These are phyloP conservation scores for Hypoxylon crocopeplum DNA, from an alignment of 495 filamentous ascomycete species.

Conservation along the genomic window DNA sequence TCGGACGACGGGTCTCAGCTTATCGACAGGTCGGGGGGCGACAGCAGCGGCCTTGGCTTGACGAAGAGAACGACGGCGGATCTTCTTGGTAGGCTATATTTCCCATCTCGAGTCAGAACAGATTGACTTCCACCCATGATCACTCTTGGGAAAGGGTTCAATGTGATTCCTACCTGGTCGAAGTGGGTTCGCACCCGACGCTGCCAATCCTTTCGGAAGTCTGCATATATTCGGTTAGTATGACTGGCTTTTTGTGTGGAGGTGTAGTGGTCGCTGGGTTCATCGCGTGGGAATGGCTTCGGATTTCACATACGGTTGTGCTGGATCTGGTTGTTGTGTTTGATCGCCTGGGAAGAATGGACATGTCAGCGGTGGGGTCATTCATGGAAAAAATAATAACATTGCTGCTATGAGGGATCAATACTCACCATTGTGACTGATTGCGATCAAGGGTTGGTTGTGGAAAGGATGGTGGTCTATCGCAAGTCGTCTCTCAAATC, in stretches of 20 bases:
- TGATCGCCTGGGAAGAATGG: conserved; percentile 77
- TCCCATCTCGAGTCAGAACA: conserved; percentile 48
- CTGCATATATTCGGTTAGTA: conserved; percentile 52
- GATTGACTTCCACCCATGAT: conserved; percentile 2
- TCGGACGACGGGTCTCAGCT: conserved; percentile 91
- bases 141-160: not conserved
- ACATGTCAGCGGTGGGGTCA: conserved; percentile 31
- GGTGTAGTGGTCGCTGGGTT: conserved; percentile 22
- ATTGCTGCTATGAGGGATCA: not conserved
- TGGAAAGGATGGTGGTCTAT: conserved; percentile 35
- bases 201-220: conserved; percentile 99
- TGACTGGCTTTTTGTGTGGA: conserved; percentile 17
- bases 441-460: conserved; percentile 61
- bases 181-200: conserved; percentile 97
- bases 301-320: conserved; percentile 80
- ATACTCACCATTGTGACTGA: conserved; percentile 70
- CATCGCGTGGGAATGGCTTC: conserved; percentile 14
- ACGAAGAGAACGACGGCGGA: conserved; percentile 85
- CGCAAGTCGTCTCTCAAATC: conserved; percentile 40
- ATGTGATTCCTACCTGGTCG: conserved; percentile 81
- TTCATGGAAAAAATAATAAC: not conserved
- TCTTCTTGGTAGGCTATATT: conserved; percentile 89
- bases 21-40: conserved; percentile 96
- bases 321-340: conserved; percentile 98
- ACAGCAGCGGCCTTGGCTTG: conserved; percentile 89